A percentile compares a stretch with the other conserved stretches of the same genome.
phyloP scores from a whole-genome alignment of 2,329 filamentous ascomycete genomes.

The Pseudogymnoascus sp. region DNA sequence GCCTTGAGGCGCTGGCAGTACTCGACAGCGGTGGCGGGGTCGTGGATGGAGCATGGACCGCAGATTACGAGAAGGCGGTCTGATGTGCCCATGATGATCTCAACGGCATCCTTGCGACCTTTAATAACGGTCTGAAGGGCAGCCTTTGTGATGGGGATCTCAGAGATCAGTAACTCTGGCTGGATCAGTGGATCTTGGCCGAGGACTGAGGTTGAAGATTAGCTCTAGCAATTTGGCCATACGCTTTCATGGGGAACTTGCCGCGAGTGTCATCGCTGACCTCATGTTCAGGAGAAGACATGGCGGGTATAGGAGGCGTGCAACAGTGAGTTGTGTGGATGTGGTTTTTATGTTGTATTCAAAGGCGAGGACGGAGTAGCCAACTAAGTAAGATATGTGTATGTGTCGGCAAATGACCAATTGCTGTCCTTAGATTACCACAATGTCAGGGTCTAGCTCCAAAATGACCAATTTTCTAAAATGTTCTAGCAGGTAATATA shows the following conservation, averaged over 20 bases:
- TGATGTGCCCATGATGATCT: conserved; percentile 28
- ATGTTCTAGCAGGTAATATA: background rate
- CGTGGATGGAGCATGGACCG: conserved; percentile 95
- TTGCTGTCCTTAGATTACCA: conserved; percentile 1
- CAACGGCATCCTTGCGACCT: conserved; percentile 53
- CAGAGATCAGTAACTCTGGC: conserved; percentile 75
- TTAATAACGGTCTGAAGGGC: conserved; percentile 62
- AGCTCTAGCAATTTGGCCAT: background rate
- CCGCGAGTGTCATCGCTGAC: conserved; percentile 44
- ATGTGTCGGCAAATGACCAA: conserved; percentile 1
- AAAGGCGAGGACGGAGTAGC: conserved; percentile 1
- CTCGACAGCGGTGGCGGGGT: conserved; percentile 78
- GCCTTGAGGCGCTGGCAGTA: conserved; percentile 74
- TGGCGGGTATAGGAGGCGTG: conserved; percentile 14
- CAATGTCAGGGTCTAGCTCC: background rate
- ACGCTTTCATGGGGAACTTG: conserved; percentile 26
- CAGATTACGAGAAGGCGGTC: conserved; percentile 91
- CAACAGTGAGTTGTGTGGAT: conserved; percentile 6
- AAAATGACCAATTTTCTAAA: background rate
- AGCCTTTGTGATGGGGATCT: conserved; percentile 63
- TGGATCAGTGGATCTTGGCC: conserved; percentile 91
- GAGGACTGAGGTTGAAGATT: conserved; percentile 51
- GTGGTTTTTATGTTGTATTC: conserved; percentile 1
- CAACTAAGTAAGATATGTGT: background rate
- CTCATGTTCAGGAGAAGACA: conserved; percentile 23